These are phyloP conservation scores for Tilletia indica DNA, from an alignment of 1,284 basidiomycete genomes.

Conservation along the genomic window DNA sequence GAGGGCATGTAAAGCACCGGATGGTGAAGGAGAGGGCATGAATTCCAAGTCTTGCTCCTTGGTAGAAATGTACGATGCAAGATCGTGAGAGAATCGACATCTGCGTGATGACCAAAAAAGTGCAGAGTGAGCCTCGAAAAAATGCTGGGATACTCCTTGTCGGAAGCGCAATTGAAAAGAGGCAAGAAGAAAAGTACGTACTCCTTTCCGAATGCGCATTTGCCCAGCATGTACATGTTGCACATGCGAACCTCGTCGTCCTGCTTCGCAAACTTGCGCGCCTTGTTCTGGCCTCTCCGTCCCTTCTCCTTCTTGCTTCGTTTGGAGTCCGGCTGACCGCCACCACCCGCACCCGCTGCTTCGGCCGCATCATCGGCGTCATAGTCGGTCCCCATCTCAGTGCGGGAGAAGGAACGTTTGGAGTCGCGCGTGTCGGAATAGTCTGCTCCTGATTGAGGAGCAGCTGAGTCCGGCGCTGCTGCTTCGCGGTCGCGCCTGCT, in stretches of 20 bases:
- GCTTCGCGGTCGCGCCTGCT: conserved; percentile 11
- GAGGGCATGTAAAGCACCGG: conserved; percentile 21
- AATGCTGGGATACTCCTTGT: not conserved
- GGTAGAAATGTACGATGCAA: conserved; percentile 70
- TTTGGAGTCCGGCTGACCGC: not conserved
- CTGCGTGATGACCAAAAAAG: conserved; percentile 17
- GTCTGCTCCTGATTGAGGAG: not conserved
- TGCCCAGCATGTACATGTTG: not conserved
- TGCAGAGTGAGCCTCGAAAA: conserved; percentile 24
- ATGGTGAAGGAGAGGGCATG: conserved; percentile 55
- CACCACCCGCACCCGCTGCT: conserved; percentile 2
- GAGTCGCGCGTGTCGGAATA: conserved; percentile 11
- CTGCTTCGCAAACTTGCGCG: conserved; percentile 24
- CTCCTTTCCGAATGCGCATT: not conserved
- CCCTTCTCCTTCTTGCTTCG: conserved; percentile 6
- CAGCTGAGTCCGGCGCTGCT: conserved; percentile 9
- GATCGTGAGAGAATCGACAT: conserved; percentile 79
- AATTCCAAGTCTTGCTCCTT: conserved; percentile 75
- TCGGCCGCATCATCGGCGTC: not conserved
- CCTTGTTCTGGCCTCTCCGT: conserved; percentile 40
- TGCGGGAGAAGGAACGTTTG: not conserved
- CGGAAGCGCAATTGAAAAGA: not conserved
- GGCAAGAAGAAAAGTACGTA: not conserved
- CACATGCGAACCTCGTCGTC: conserved; percentile 22
- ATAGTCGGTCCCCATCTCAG: not conserved